Evolutionary conservation across 2,329 filamentous ascomycete genomes (phyloP).

Genomic region (Lasiodiplodia theobromae): DNA sequence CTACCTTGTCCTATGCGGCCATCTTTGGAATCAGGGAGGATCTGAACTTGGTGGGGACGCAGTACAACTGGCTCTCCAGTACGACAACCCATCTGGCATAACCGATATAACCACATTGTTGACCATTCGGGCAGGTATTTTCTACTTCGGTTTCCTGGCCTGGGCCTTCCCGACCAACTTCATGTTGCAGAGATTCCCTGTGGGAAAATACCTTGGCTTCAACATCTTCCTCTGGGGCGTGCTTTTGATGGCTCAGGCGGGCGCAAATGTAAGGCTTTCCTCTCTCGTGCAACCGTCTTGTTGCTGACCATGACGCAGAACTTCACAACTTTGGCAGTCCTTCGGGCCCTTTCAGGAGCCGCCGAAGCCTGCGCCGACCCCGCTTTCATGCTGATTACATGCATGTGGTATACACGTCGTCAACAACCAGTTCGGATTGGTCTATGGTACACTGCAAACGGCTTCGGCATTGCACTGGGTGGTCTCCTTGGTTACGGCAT

Average conservation of each 20-base stretch:
- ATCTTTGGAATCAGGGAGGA: constrained; percentile 70
- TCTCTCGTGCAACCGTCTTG: not conserved
- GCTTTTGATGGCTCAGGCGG: constrained; percentile 46
- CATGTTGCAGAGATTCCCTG: constrained; percentile 53
- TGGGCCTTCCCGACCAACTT: constrained; percentile 65
- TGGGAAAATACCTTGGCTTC: constrained; percentile 58
- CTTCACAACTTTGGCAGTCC: constrained; percentile 62
- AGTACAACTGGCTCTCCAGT: constrained; percentile 65
- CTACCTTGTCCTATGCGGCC: constrained; percentile 67
- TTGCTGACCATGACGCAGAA: constrained; percentile 38
- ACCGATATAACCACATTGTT: not conserved
- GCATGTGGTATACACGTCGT: constrained; percentile 70
- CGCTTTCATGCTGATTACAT: constrained; percentile 69
- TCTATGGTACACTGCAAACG: constrained; percentile 65
- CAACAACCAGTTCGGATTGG: constrained; percentile 69
- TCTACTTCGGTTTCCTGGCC: constrained; percentile 63
- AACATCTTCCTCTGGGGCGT: constrained; percentile 67
- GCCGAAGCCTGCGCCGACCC: constrained; percentile 66
- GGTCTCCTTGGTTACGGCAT: constrained; percentile 66
- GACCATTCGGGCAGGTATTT: constrained; percentile 44
- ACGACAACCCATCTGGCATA: not conserved
- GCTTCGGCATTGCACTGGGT: constrained; percentile 65
- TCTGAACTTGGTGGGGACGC: constrained; percentile 61
- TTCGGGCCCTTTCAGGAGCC: constrained; percentile 64
- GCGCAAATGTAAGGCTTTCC: constrained; percentile 38